These are phyloP conservation scores for Neovahlkampfia damariscottae DNA, from an alignment of 78 protist species.

Conservation along the genomic window DNA sequence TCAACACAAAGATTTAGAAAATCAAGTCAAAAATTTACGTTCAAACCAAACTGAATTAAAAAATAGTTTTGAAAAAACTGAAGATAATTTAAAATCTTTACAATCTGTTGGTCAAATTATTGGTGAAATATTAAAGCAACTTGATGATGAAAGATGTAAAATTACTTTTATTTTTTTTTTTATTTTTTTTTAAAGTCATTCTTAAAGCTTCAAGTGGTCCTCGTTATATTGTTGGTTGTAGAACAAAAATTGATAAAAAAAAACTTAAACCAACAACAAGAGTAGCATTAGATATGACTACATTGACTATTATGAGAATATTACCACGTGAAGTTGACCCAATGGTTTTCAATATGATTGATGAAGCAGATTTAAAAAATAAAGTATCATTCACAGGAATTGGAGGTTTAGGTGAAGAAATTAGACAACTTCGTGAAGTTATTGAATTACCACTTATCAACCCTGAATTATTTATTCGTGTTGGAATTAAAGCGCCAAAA, in stretches of 20 bases:
- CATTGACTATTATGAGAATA: conserved; percentile 95
- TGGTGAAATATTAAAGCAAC: conserved; percentile 95
- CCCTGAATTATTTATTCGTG: conserved; percentile 96
- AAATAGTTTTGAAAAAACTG: conserved; percentile 72
- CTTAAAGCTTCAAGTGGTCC: conserved; percentile 97
- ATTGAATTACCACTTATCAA: conserved; percentile 96
- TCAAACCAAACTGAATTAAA: conserved; percentile 28
- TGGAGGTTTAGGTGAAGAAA: conserved; percentile 94
- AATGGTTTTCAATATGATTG: conserved; percentile 91
- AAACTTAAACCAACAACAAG: conserved; percentile 85
- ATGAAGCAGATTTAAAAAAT: conserved; percentile 58
- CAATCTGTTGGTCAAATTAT: conserved; percentile 96
- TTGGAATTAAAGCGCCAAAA: conserved; percentile 84
- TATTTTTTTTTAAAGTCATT: too few species aligned
- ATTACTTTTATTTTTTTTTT: too few species aligned
- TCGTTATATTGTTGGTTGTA: conserved; percentile 95
- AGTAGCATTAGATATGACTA: conserved; percentile 98
- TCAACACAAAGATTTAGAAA: not conserved
- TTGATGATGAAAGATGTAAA: conserved; percentile 91
- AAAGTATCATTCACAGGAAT: conserved; percentile 55
- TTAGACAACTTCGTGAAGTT: conserved; percentile 94
- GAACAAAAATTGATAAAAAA: conserved; percentile 54
- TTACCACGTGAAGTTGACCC: conserved; percentile 96
- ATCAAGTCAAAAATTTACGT: conserved; percentile 22
- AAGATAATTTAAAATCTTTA: conserved; percentile 91